Base-by-base conservation (phyloP, 495 filamentous ascomycete species). In the Xeromyces bisporus region DNA sequence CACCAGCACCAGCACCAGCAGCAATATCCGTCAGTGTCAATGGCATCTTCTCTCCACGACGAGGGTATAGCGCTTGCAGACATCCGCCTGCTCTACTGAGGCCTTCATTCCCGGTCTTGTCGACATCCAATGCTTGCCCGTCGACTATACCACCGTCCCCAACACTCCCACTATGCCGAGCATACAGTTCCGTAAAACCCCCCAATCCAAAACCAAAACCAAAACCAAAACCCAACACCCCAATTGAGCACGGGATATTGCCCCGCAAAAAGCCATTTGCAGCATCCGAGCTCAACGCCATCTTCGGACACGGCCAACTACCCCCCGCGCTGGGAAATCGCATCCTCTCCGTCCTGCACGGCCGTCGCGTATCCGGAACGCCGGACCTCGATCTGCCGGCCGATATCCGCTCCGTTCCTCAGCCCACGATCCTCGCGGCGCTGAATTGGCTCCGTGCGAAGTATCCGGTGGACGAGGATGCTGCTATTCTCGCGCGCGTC, bases 391-490 rank as follows among this genome's bases (percentile, higher is more conserved):
- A 58, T 21, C 47, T 65, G 7, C 58, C 60, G 7, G 23, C 31
- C 13, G 56, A 67, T 13, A 50, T 58, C 11, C 52, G 66, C 52
- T 37, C 42, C 15, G 43, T 50, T 11, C 38, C 38, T 34, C 43
- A 53, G 36, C 29, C 37, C 13, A 48, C 51, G 4, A 35, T 60
- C 15, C 50, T 64, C 14, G 54, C 43, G 24, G 84, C 65, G 0
- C 53, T 93, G 30, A 44, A 57, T 27, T 91, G 78, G 53, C 64
- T 93, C 6, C 74, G 85, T 15, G 46, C 50, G 13, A 61, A 67
- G 16, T 67, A 77, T 20, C 73, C 77, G 0, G 54, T 92, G 3
- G 80, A 93, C 34, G 85, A 93, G 46, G 65, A 86, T 37, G 67
- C 60, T 4, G 67, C 68, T 0, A 70, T 73, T 4, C 35, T 83